A percentile compares a stretch with the other conserved stretches of the same genome.
Evolutionary conservation across 108 stramenopile species (phyloP).

Genomic region (Hondaea fermentalgiana): DNA sequence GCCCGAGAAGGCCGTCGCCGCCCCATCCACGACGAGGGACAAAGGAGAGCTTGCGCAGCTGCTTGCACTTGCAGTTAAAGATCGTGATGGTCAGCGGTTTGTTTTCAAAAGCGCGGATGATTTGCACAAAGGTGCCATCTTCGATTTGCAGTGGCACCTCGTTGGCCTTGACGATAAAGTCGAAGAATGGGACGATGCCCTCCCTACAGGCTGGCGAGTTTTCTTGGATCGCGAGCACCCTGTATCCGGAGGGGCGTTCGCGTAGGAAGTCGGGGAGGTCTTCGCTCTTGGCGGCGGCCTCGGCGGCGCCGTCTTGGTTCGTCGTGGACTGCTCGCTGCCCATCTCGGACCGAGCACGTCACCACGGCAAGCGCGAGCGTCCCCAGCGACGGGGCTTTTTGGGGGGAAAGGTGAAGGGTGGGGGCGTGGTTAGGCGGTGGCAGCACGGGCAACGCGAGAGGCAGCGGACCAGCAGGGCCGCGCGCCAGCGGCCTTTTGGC

Average conservation of each 20-base stretch:
- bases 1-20: constrained; percentile 83
- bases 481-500: too few relatives aligned
- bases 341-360: too few relatives aligned
- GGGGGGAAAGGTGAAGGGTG: too few relatives aligned
- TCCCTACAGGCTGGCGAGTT: constrained; percentile 73
- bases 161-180: constrained; percentile 74
- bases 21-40: constrained; percentile 73
- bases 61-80: constrained; percentile 72
- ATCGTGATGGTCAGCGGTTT: constrained; percentile 38
- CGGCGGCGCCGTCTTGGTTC: too few relatives aligned
- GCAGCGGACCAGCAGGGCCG: too few relatives aligned
- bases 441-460: too few relatives aligned
- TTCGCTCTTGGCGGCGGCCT: not conserved
- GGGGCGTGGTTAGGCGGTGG: too few relatives aligned
- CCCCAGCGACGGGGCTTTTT: too few relatives aligned
- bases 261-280: not conserved
- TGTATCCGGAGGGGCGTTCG: constrained; percentile 52
- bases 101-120: not conserved
- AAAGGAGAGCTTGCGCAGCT: constrained; percentile 62
- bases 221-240: constrained; percentile 87
- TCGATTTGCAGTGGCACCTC: not conserved
- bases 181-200: constrained; percentile 86
- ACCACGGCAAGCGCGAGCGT: too few relatives aligned
- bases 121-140: constrained; percentile 23
- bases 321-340: too few relatives aligned